phyloP scores from a whole-genome alignment of 805 yeast genomes.

The Ogataea sp. region DNA sequence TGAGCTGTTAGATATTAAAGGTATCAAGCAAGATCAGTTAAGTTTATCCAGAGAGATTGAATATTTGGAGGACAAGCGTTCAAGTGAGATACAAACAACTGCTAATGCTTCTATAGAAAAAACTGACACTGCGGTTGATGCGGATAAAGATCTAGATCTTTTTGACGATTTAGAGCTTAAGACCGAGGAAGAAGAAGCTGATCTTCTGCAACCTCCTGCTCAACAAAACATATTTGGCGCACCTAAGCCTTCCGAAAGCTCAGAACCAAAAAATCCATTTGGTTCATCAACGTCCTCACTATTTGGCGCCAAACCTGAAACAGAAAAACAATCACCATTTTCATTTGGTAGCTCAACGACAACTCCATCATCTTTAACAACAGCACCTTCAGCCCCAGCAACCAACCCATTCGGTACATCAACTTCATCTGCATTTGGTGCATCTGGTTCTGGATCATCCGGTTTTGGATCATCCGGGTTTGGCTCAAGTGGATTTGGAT shows the following conservation, averaged over 20 bases:
- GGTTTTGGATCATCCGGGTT: conserved; percentile 7
- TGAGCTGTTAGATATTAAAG: conserved; percentile 53
- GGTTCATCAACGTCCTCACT: not conserved
- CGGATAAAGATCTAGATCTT: not conserved
- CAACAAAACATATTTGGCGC: no score
- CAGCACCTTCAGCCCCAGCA: no score
- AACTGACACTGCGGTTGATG: not conserved
- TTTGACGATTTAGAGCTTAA: not conserved
- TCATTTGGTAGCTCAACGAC: conserved; percentile 1
- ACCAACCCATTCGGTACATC: not conserved
- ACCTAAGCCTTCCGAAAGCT: no score
- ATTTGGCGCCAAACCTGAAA: not conserved
- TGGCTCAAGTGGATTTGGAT: no score
- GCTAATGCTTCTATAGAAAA: not conserved
- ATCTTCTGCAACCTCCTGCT: no score
- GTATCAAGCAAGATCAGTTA: conserved; percentile 34
- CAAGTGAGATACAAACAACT: not conserved
- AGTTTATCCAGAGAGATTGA: no score
- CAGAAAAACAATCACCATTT: not conserved
- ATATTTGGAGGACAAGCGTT: conserved; percentile 3
- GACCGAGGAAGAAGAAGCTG: not conserved
- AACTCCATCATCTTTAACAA: not conserved
- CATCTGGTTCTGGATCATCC: conserved; percentile 9
- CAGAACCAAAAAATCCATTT: not conserved
- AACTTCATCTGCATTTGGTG: not conserved